Evolutionary conservation across 106 monocot species (phyloP), one percentile per base, ranked within the genome.

Genomic region (Gastrodia elata): DNA sequence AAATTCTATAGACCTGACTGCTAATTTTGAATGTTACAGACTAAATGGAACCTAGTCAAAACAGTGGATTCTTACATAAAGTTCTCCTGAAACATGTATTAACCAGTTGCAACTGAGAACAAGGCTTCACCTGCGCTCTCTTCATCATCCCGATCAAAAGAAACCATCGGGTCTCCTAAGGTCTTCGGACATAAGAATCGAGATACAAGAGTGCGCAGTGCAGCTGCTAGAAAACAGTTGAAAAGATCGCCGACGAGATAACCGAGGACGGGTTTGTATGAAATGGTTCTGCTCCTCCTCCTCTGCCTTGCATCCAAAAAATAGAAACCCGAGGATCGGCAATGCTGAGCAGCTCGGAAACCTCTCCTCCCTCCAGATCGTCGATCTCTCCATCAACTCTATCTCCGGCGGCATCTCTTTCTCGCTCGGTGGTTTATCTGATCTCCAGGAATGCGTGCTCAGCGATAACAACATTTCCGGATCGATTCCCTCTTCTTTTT

Each of bases 401-500:
- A 92, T 97, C 74, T 92, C 96, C 40, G 92, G 96, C 27, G 86
- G 42, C 37, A 90, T 97, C 24, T 90, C 96, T 24, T 10, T 65
- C 30, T 79, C 87, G 20, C 68, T 97, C 26, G 90, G 88, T 11
- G 25, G 39, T 4, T 87, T 97, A 4, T 10, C 68, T 1, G 49
- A 33, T 24, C 78, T 97, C 18, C 79, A 90, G 69, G 90, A 86
- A 72, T 80, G 92, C 39, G 88, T 97, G 92, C 84, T 97, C 36
- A 97, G 92, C 64, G 92, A 92, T 26, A 97, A 97, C 81, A 92
- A 92, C 43, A 40, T 92, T 68, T 90, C 96, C n/a, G 96, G 96
- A 15, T 79, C 86, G 13, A 92, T 97, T 20, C 91, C 96, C 9
- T 40, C 88, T 2, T 80, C 81, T 26, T 40, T 97, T 2, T 61